Evolutionary conservation across 352 stramenopile species (phyloP), one percentile per base, ranked within the genome.

Genomic region (Plasmopara muralis): DNA sequence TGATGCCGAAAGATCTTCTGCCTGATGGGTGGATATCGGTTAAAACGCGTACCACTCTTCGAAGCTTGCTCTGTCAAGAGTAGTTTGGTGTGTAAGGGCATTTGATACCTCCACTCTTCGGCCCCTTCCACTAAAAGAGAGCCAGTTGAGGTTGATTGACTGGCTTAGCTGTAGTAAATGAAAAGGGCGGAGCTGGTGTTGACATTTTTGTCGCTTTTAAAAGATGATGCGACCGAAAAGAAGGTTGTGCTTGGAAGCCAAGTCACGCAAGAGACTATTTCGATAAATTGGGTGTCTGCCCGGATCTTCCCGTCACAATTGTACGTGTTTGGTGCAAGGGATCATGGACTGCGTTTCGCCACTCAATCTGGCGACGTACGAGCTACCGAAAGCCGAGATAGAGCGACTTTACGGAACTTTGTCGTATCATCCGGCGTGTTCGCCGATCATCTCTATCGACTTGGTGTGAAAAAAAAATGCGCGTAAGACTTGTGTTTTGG

Each of bases 181-280:
- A 47, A 13, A 52, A 64, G 60, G 33, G 31, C 34, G 56, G 48
- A 38, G 41, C 48, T 52, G 53, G 50, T 35, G 41, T 63, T 28
- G 55, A 73, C 46, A 70, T 70, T 44, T 64, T 67, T 54, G 67
- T 73, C 53, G 49, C 60, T 59, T 38, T 25, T 62, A 28, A 37
- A 64, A 34, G 51, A 64, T 67, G 56, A 52, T 57, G 9, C 18
- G n/a, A 62, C 53, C 8, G 56, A 31, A 2, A 44, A 55, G 1
- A 0, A 29, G 1, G 40, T 64, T 41, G 45, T 64, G 14, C 43
- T 64, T 50, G 33, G n/a, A 55, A 64, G 44, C 56, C 44, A 41
- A 40, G 50, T 20, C 14, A 54, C 4, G 35, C 44, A 33, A 33
- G 9, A 1, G n/a, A 34, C 6, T 59, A 55, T 52, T n/a, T 64